Conservation (phyloP, 371 early-diverging fungal species). For the Batkoa obscura region DNA sequence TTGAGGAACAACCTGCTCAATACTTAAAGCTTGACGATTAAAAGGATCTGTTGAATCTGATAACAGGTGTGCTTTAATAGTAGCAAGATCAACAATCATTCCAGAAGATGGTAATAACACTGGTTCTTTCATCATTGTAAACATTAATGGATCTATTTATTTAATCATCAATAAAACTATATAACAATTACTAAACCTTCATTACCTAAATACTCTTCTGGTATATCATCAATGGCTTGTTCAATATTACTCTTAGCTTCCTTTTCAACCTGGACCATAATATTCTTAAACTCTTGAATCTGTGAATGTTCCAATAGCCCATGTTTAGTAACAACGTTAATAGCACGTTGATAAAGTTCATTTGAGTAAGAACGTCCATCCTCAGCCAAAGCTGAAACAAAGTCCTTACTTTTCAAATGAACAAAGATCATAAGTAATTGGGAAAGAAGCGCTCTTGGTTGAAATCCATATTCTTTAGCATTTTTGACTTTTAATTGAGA, state of each 20-base stretch:
- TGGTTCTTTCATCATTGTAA: conserved; percentile 88
- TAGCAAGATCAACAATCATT: conserved; percentile 74
- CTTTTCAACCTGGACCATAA: conserved; percentile 42
- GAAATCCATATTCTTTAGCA: conserved; percentile 81
- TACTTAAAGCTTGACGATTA: conserved; percentile 68
- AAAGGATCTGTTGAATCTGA: conserved; percentile 93
- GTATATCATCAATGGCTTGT: conserved; percentile 72
- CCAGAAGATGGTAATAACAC: conserved; percentile 83
- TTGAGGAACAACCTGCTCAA: conserved; percentile 47
- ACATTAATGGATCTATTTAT: conserved; percentile 77
- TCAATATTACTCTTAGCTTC: conserved; percentile 24
- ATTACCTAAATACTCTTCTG: conserved; percentile 77
- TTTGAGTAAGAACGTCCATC: conserved; percentile 76
- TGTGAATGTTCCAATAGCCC: conserved; percentile 39
- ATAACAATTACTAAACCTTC: neutral
- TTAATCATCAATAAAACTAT: conserved; percentile 4
- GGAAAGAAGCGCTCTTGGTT: conserved; percentile 48
- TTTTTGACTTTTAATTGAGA: conserved; percentile 77
- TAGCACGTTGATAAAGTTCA: conserved; percentile 53
- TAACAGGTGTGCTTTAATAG: conserved; percentile 85
- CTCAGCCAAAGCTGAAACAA: conserved; percentile 67
- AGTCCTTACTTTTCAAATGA: conserved; percentile 10
- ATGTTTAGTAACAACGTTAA: conserved; percentile 36
- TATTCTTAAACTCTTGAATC: conserved; percentile 27
- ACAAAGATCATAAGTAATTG: too few relatives aligned